Conservation (phyloP, 2,329 filamentous ascomycete species). For the Xylariaceae sp. region DNA sequence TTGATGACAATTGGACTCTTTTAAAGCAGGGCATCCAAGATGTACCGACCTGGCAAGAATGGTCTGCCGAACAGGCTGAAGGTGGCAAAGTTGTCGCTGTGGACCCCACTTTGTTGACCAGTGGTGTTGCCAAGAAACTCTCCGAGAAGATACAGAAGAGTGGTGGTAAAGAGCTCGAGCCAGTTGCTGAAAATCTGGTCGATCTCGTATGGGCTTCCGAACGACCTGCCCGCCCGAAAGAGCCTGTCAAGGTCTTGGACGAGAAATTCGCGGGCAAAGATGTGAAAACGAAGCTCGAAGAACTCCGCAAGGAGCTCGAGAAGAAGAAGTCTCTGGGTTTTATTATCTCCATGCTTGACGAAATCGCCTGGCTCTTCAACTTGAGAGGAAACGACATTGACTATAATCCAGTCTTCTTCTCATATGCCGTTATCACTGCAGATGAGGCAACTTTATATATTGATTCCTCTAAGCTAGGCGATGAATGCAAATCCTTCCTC, state of each 20-base stretch:
- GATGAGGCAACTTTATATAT: conserved; percentile 77
- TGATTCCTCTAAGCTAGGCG: conserved; percentile 71
- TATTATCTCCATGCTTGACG: conserved; percentile 90
- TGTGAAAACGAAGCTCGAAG: conserved; percentile 76
- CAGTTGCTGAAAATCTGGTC: conserved; percentile 79
- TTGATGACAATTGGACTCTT: conserved; percentile 86
- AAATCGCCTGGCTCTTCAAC: conserved; percentile 99
- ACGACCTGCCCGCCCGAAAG: conserved; percentile 69
- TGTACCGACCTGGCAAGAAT: conserved; percentile 96
- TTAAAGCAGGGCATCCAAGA: conserved; percentile 91
- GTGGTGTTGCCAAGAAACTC: conserved; percentile 60
- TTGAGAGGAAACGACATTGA: conserved; percentile 90
- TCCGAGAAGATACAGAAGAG: conserved; percentile 82
- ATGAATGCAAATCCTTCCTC: conserved; percentile 67
- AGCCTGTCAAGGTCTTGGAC: conserved; percentile 69
- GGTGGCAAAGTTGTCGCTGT: conserved; percentile 86
- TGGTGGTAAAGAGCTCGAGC: conserved; percentile 71
- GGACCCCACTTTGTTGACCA: conserved; percentile 82
- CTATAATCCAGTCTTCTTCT: conserved; percentile 98
- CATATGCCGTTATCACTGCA: conserved; percentile 84
- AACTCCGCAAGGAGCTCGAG: conserved; percentile 83
- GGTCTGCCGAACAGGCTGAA: conserved; percentile 81
- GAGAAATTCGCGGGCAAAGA: conserved; percentile 76
- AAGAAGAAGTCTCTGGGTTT: conserved; percentile 87
- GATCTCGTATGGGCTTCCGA: conserved; percentile 80